Evolutionary conservation across 371 early-diverging fungal genomes (phyloP), one percentile per base, ranked within the genome.

Genomic region (Mortierella sp.): DNA sequence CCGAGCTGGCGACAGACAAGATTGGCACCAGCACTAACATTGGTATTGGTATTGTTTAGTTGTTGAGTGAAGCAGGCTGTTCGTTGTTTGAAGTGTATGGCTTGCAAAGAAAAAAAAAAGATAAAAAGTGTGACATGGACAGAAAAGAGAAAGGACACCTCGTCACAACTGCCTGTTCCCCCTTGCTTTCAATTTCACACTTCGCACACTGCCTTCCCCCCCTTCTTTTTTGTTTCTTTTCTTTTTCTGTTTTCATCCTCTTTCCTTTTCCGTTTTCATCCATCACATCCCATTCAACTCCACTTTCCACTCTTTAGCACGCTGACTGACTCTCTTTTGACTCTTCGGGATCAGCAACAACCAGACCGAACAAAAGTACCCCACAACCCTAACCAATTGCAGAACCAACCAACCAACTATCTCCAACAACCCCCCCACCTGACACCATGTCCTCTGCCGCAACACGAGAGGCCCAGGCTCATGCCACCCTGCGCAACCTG

Each of bases 391-490:
- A n/a, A n/a, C n/a, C n/a, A n/a, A n/a, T n/a, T n/a, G n/a, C 31
- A 26, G 24, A 26, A 11, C 29, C 31, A 55, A 26, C 39, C 16
- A 16, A 22, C 9, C 61, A 22, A 10, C 8, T 19, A 24, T 2
- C 40, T n/a, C 10, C 16, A n/a, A 6, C 53, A 45, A 39, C 55
- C 31, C 55, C 50, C 14, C 40, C 55, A n/a, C 55, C 52, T 52
- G 40, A 40, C 43, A 68, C 14, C 14, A 71, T 48, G 47, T 48
- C 64, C 44, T 44, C 58, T 37, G 65, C 39, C 52, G 72, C 48
- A 31, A 72, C 76, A 31, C 43, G 69, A 37, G 72, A 80, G 44
- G 83, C 78, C 14, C 83, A 82, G 63, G 71, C 83, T 24, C 67
- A 58, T 44, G 83, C 83, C 10, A 63, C 83, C 13, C 52, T 82